phyloP scores from a whole-genome alignment of 495 filamentous ascomycete species.

The Aspergillus funiculosus region DNA sequence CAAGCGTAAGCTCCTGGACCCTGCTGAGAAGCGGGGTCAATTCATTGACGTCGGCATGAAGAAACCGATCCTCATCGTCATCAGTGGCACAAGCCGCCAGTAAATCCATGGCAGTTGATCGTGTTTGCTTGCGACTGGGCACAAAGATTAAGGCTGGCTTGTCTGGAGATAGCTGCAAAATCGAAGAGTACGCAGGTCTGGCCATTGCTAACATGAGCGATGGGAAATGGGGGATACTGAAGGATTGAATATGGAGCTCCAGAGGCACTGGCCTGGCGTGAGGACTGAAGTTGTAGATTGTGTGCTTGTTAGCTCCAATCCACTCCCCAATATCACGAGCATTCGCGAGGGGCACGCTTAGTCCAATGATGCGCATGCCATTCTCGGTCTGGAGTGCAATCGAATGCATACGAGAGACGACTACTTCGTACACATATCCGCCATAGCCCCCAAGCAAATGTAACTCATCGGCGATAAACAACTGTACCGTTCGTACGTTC shows the following conservation, averaged over 20 bases:
- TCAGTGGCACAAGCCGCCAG: conserved; percentile 77
- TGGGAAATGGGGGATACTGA: conserved; percentile 92
- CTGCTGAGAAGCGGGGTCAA: conserved; percentile 74
- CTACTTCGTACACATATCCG: conserved; percentile 89
- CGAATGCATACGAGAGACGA: conserved; percentile 96
- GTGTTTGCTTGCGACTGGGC: conserved; percentile 84
- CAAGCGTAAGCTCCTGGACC: conserved; percentile 78
- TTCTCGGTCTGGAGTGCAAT: conserved; percentile 84
- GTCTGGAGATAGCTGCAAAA: conserved; percentile 76
- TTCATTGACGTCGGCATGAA: conserved; percentile 73
- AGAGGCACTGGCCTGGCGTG: conserved; percentile 79
- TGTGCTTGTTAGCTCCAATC: conserved; percentile 98
- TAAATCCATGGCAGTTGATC: conserved; percentile 84
- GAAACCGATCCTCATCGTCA: conserved; percentile 89
- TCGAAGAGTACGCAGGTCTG: conserved; percentile 80
- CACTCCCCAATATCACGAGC: conserved; percentile 92
- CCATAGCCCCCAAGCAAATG: conserved; percentile 89
- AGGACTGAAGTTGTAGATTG: conserved; percentile 97
- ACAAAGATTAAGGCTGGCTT: conserved; percentile 91
- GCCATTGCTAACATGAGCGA: conserved; percentile 98
- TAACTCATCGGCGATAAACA: conserved; percentile 95
- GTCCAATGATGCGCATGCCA: conserved; percentile 77
- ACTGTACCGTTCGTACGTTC: conserved; percentile 82
- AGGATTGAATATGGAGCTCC: conserved; percentile 93
- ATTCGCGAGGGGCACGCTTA: conserved; percentile 91